phyloP scores from a whole-genome alignment of 2,329 filamentous ascomycete species.

The Didymella pomorum region DNA sequence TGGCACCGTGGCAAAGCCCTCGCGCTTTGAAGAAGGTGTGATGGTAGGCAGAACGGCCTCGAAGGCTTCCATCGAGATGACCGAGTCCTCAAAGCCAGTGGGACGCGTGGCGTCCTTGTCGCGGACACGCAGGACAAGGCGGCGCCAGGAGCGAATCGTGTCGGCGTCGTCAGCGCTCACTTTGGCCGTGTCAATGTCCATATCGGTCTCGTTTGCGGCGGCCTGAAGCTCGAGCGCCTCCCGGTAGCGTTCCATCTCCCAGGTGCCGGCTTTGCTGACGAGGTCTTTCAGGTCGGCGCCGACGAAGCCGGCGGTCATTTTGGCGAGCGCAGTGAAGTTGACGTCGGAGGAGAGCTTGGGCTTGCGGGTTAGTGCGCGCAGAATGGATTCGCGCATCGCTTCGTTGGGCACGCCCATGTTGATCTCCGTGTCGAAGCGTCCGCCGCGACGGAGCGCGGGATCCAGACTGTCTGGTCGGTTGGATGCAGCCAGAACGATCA shows the following conservation, averaged over 20 bases:
- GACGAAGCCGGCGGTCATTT: constrained; percentile 89
- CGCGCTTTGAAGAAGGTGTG: constrained; percentile 82
- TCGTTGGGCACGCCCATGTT: constrained; percentile 89
- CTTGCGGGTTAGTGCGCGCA: constrained; percentile 74
- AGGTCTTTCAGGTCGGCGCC: constrained; percentile 84
- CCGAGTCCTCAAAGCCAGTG: constrained; percentile 62
- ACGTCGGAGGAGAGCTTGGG: constrained; percentile 72
- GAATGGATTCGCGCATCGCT: constrained; percentile 76
- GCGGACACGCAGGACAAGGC: constrained; percentile 61
- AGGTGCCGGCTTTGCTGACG: constrained; percentile 69
- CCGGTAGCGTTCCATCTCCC: constrained; percentile 69
- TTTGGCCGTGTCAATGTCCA: constrained; percentile 60
- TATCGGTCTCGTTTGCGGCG: constrained; percentile 49
- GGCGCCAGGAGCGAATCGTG: constrained; percentile 41
- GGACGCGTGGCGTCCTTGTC: constrained; percentile 61
- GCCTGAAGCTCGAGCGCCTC: constrained; percentile 58
- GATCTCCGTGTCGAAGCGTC: constrained; percentile 82
- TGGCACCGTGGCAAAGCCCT: constrained; percentile 94
- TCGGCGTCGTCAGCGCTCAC: constrained; percentile 26
- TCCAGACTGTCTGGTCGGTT: constrained; percentile 89
- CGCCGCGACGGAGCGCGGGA: constrained; percentile 75
- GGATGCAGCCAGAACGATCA: constrained; percentile 90
- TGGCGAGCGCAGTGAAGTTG: constrained; percentile 77
- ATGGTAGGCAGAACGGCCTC: constrained; percentile 76
- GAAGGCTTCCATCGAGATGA: constrained; percentile 74